These are phyloP conservation scores for Rutstroemia sp. DNA, from an alignment of 2,329 filamentous ascomycete genomes.

Conservation along the genomic window DNA sequence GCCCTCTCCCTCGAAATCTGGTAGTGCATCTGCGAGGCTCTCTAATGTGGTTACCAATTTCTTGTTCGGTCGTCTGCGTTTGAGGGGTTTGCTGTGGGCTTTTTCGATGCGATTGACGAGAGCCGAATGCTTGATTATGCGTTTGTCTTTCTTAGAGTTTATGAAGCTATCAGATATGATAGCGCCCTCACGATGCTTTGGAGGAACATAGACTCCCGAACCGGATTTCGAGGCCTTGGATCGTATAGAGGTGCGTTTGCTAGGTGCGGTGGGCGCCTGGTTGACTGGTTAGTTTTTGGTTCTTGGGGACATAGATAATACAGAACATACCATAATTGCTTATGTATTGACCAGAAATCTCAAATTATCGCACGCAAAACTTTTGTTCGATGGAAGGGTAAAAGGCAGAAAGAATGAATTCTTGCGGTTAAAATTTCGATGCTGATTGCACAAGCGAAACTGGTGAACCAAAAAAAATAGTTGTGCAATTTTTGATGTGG, in stretches of 20 bases:
- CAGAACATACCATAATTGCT: slow-evolving; percentile 12
- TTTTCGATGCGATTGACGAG: slow-evolving; percentile 75
- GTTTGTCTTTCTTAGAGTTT: slow-evolving; percentile 76
- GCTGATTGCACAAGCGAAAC: background rate
- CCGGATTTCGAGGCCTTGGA: slow-evolving; percentile 46
- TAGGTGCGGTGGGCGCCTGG: slow-evolving; percentile 38
- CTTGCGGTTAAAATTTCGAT: background rate
- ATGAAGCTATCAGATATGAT: slow-evolving; percentile 52
- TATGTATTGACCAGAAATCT: too few relatives aligned
- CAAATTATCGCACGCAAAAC: background rate
- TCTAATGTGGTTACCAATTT: slow-evolving; percentile 73
- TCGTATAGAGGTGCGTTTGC: slow-evolving; percentile 50
- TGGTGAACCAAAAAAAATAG: background rate
- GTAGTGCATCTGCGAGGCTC: slow-evolving; percentile 72
- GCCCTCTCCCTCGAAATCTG: slow-evolving; percentile 42
- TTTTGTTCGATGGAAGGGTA: background rate
- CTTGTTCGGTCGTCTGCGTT: slow-evolving; percentile 62
- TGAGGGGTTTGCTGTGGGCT: slow-evolving; percentile 44
- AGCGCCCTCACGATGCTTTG: slow-evolving; percentile 38
- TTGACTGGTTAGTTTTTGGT: slow-evolving; percentile 14
- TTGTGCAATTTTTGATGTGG: background rate
- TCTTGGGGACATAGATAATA: background rate
- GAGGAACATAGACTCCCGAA: slow-evolving; percentile 31
- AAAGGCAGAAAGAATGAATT: background rate
- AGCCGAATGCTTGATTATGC: slow-evolving; percentile 69